A percentile compares a stretch with the other conserved stretches of the same genome.
Conservation (phyloP, 495 filamentous ascomycete genomes). For the Talaromyces thailandensis region DNA sequence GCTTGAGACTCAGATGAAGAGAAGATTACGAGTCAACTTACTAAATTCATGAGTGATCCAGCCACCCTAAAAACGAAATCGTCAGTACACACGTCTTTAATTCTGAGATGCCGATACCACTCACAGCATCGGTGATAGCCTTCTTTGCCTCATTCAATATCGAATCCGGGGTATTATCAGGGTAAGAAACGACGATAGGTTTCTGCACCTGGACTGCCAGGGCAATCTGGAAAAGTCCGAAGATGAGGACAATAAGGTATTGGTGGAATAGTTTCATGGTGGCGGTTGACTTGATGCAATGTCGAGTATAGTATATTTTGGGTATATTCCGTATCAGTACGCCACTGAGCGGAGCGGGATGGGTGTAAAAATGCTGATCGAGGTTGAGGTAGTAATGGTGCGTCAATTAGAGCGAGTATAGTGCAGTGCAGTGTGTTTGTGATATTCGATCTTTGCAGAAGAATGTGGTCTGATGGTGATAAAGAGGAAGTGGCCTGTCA, state of each 20-base stretch:
- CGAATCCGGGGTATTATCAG: conserved; percentile 58
- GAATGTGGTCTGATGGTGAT: neutral
- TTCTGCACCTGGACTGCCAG: conserved; percentile 53
- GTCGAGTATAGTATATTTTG: neutral
- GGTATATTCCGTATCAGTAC: neutral
- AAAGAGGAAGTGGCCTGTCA: neutral
- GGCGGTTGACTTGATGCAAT: neutral
- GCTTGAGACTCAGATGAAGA: neutral
- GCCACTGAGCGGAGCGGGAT: neutral
- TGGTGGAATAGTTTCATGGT: conserved; percentile 49
- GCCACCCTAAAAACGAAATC: conserved; percentile 23
- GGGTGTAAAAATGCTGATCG: neutral
- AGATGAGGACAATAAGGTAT: conserved; percentile 34
- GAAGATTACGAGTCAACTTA: conserved; percentile 21
- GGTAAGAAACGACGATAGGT: conserved; percentile 70
- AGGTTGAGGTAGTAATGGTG: neutral
- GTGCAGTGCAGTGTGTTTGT: neutral
- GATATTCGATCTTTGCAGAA: neutral
- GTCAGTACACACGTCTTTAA: conserved; percentile 25
- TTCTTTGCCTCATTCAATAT: conserved; percentile 62
- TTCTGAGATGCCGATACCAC: neutral
- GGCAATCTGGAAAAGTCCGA: conserved; percentile 46
- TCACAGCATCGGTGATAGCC: conserved; percentile 55
- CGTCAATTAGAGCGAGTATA: neutral
- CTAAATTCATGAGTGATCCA: conserved; percentile 46